These are phyloP conservation scores for Xenoacremonium recifei DNA, from an alignment of 2,329 filamentous ascomycete species.

Conservation along the genomic window DNA sequence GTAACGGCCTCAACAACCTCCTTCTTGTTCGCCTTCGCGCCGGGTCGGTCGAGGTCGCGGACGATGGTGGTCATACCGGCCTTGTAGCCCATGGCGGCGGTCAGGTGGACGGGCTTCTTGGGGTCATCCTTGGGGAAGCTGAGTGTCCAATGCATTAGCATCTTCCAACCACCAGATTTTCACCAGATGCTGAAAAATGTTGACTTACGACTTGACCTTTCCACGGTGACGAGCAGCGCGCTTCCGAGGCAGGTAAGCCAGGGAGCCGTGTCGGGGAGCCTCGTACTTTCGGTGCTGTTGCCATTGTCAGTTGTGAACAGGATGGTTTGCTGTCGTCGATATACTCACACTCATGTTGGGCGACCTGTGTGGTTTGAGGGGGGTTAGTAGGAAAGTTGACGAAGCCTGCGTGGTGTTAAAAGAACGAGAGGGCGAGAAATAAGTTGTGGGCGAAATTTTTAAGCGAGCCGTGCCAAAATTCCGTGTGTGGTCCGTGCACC, in stretches of 20 bases:
- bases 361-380: slow-evolving; percentile 36
- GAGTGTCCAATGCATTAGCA: slow-evolving; percentile 30
- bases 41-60: slow-evolving; percentile 97
- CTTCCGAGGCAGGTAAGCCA: slow-evolving; percentile 88
- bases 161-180: slow-evolving; percentile 10
- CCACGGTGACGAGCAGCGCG: slow-evolving; percentile 90
- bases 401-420: slow-evolving; percentile 30
- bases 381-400: slow-evolving; percentile 36
- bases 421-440: slow-evolving; percentile 31
- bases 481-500: slow-evolving; percentile 24
- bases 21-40: slow-evolving; percentile 99
- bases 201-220: slow-evolving; percentile 94
- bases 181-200: not conserved
- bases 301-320: slow-evolving; percentile 19
- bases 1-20: slow-evolving; percentile 87
- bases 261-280: slow-evolving; percentile 92
- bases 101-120: slow-evolving; percentile 99
- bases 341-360: slow-evolving; percentile 42
- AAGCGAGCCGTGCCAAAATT: slow-evolving; percentile 31
- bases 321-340: slow-evolving; percentile 25
- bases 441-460: slow-evolving; percentile 39
- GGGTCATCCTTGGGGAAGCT: slow-evolving; percentile 99
- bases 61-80: slow-evolving; percentile 99
- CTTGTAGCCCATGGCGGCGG: slow-evolving; percentile 99
- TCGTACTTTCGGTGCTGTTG: slow-evolving; percentile 60